These are phyloP conservation scores for Globisporangium iwayamae DNA, from an alignment of 352 stramenopile species.

Conservation along the genomic window DNA sequence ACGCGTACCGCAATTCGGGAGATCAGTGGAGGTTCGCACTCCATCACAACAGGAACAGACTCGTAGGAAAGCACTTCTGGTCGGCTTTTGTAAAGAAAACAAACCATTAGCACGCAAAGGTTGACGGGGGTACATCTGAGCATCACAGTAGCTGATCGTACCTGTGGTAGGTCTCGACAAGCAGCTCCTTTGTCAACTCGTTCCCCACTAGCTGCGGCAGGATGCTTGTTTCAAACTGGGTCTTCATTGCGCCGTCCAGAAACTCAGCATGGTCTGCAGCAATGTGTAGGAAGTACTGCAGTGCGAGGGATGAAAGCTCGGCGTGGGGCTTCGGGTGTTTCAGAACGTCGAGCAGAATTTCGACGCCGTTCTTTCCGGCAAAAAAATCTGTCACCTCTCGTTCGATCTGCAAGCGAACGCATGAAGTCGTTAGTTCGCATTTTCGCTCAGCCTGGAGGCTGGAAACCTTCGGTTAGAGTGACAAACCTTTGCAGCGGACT, in stretches of 20 bases:
- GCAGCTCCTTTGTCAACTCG: constrained; percentile 64
- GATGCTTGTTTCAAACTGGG: constrained; percentile 47
- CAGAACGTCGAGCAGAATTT: constrained; percentile 72
- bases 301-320: constrained; percentile 65
- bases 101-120: background rate
- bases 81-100: constrained; percentile 22
- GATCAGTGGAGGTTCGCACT: constrained; percentile 48
- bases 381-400: constrained; percentile 51
- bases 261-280: constrained; percentile 46
- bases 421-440: constrained; percentile 6
- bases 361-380: constrained; percentile 41
- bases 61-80: constrained; percentile 60
- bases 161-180: constrained; percentile 75
- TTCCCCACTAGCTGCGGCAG: constrained; percentile 56
- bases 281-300: constrained; percentile 84
- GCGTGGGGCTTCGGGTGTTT: constrained; percentile 52
- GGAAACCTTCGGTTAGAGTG: background rate
- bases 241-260: constrained; percentile 32
- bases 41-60: constrained; percentile 30
- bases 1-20: constrained; percentile 65
- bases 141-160: constrained; percentile 8
- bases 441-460: background rate
- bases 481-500: constrained; percentile 51
- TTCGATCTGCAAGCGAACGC: constrained; percentile 40
- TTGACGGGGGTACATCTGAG: background rate